Conservation (phyloP, 2,329 filamentous ascomycete genomes). For the Aureobasidium sp. region DNA sequence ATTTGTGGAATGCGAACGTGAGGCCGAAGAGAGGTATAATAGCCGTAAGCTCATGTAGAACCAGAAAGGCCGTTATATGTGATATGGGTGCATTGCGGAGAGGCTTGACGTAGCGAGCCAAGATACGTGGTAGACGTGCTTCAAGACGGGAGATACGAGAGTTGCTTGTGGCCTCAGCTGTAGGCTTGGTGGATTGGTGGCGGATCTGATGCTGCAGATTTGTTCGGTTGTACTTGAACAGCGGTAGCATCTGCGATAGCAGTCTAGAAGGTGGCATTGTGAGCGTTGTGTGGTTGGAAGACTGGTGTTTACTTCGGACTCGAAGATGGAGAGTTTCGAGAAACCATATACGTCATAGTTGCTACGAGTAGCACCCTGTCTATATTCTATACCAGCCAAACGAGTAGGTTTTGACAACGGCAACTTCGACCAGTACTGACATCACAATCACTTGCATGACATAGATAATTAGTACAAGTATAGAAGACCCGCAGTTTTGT, state of each 20-base stretch:
- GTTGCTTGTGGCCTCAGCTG: not conserved
- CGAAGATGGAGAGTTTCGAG: not conserved
- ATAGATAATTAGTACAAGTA: no score
- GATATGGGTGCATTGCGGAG: constrained; percentile 82
- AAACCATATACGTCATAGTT: not conserved
- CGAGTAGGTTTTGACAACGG: not conserved
- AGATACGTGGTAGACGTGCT: constrained; percentile 63
- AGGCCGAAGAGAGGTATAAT: constrained; percentile 81
- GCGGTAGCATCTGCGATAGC: not conserved
- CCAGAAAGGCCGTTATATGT: constrained; percentile 85
- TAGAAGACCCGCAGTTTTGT: no score
- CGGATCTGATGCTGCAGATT: not conserved
- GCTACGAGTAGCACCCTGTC: not conserved
- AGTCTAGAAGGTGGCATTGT: constrained; percentile 8
- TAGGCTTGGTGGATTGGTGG: not conserved
- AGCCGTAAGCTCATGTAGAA: constrained; percentile 94
- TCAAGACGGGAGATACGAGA: constrained; percentile 39
- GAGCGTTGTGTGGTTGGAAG: not conserved
- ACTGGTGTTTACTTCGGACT: not conserved
- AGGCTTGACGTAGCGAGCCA: constrained; percentile 74
- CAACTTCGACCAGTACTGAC: not conserved
- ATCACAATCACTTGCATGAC: no score
- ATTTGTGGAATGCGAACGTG: constrained; percentile 82
- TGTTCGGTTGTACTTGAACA: not conserved
- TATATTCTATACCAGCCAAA: not conserved